Percentiles rank a stretch among this genome's conserved stretches.
phyloP scores from a whole-genome alignment of 495 filamentous ascomycete genomes.

The Penicillium pancosmium region DNA sequence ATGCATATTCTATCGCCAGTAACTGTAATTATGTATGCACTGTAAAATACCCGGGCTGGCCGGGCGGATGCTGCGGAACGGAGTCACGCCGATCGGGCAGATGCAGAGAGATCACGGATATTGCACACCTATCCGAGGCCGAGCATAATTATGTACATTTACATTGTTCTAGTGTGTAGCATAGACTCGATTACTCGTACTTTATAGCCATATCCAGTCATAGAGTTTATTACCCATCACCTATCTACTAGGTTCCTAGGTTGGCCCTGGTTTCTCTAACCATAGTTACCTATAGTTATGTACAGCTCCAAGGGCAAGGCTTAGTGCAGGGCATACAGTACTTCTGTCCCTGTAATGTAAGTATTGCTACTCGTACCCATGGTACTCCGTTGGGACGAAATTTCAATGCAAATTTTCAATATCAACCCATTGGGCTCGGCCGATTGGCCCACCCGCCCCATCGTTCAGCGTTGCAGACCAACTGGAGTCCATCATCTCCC shows the following conservation, averaged over 20 bases:
- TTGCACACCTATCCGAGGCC: slow-evolving; percentile 11
- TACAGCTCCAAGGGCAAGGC: not conserved
- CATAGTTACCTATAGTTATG: too few relatives aligned
- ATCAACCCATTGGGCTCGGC: slow-evolving; percentile 20
- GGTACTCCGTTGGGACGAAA: slow-evolving; percentile 5
- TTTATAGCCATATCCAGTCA: not conserved
- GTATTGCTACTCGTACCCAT: not conserved
- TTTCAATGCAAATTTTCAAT: slow-evolving; percentile 25
- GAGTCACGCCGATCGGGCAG: slow-evolving; percentile 32
- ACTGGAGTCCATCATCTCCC: slow-evolving; percentile 31
- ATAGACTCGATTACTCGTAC: too few relatives aligned
- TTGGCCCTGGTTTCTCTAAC: too few relatives aligned
- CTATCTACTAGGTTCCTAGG: too few relatives aligned
- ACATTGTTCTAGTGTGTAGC: not conserved
- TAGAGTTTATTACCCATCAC: not conserved
- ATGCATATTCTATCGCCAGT: too few relatives aligned
- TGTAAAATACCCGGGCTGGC: slow-evolving; percentile 3
- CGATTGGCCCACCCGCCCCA: slow-evolving; percentile 28
- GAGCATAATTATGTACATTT: slow-evolving; percentile 3
- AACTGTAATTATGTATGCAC: not conserved
- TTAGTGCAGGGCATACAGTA: not conserved
- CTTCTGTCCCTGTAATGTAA: not conserved
- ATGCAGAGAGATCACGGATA: slow-evolving; percentile 30
- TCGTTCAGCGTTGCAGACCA: slow-evolving; percentile 27
- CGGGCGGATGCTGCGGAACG: slow-evolving; percentile 42